Conservation (phyloP, 768 basidiomycete species). For the Lactarius sp. region DNA sequence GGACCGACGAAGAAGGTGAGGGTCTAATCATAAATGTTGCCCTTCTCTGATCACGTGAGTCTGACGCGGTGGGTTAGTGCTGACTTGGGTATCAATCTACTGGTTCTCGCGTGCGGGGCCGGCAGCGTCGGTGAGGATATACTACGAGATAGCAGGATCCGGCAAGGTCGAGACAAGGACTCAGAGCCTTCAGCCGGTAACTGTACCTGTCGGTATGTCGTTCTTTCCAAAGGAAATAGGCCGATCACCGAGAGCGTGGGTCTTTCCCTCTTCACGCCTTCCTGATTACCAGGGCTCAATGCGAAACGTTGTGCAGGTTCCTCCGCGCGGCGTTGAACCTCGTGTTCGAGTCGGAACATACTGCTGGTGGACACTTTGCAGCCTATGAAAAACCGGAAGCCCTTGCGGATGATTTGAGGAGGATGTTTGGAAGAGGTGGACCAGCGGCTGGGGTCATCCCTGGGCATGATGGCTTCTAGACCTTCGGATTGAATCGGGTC, state of each 20-base stretch:
- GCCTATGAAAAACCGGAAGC: slow-evolving; percentile 46
- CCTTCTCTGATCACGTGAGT: not conserved
- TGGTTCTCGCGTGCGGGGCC: slow-evolving; percentile 57
- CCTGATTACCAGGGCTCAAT: not conserved
- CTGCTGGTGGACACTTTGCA: slow-evolving; percentile 55
- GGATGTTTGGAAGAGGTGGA: slow-evolving; percentile 53
- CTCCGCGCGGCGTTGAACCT: slow-evolving; percentile 34
- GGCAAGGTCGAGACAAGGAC: not conserved
- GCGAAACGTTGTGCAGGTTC: not conserved
- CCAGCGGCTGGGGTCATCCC: slow-evolving; percentile 45
- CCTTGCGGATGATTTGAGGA: slow-evolving; percentile 46
- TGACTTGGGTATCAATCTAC: slow-evolving; percentile 58
- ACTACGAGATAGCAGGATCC: slow-evolving; percentile 40
- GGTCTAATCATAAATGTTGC: not conserved
- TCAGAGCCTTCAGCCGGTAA: slow-evolving; percentile 3
- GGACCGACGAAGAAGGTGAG: slow-evolving; percentile 51
- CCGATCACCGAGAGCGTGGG: slow-evolving; percentile 38
- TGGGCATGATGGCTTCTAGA: slow-evolving; percentile 26
- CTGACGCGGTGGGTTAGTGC: slow-evolving; percentile 35
- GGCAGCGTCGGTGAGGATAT: slow-evolving; percentile 52
- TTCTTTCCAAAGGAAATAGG: slow-evolving; percentile 48
- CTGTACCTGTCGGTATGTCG: slow-evolving; percentile 46
- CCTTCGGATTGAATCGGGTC: not conserved
- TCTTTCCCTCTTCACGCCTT: slow-evolving; percentile 6
- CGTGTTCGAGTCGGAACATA: slow-evolving; percentile 47